These are phyloP conservation scores for Cladosporium oxysporum DNA, from an alignment of 2,329 filamentous ascomycete species.

Conservation along the genomic window DNA sequence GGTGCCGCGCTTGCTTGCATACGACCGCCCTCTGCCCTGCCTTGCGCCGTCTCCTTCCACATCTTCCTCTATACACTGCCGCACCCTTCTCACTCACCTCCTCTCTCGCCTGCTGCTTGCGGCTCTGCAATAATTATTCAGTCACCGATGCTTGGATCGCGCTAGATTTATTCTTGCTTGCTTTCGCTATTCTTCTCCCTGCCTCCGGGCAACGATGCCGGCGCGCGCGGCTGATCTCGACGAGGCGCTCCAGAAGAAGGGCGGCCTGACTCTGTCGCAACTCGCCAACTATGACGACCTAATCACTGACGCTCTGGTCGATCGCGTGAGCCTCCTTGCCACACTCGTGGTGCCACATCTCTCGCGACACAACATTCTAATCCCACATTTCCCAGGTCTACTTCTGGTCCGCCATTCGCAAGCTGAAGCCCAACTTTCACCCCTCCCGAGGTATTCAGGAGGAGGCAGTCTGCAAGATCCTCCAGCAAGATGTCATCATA, in stretches of 20 bases:
- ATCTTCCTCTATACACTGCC: neutral
- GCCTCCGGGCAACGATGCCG: constrained; percentile 15
- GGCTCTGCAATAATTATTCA: constrained; percentile 5
- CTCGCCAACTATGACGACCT: constrained; percentile 94
- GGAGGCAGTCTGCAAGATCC: constrained; percentile 60
- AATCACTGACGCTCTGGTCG: constrained; percentile 89
- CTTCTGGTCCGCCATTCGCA: constrained; percentile 95
- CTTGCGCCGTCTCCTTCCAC: neutral
- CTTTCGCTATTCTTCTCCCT: neutral
- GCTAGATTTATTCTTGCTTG: neutral
- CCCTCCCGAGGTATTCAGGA: constrained; percentile 76
- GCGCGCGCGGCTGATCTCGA: constrained; percentile 39
- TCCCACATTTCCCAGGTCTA: constrained; percentile 65
- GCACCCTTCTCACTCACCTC: neutral
- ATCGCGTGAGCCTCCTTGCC: constrained; percentile 69
- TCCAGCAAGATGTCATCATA: constrained; percentile 69
- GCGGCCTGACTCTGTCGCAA: constrained; percentile 80
- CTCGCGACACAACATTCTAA: constrained; percentile 7
- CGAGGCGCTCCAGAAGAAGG: constrained; percentile 58
- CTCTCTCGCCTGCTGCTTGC: constrained; percentile 4
- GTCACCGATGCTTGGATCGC: neutral
- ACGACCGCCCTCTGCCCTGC: neutral
- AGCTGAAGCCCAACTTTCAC: constrained; percentile 86
- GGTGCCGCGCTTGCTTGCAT: neutral
- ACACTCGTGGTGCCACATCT: neutral